Evolutionary conservation across 805 yeast species (phyloP).

Genomic region (Starmera caribaea): DNA sequence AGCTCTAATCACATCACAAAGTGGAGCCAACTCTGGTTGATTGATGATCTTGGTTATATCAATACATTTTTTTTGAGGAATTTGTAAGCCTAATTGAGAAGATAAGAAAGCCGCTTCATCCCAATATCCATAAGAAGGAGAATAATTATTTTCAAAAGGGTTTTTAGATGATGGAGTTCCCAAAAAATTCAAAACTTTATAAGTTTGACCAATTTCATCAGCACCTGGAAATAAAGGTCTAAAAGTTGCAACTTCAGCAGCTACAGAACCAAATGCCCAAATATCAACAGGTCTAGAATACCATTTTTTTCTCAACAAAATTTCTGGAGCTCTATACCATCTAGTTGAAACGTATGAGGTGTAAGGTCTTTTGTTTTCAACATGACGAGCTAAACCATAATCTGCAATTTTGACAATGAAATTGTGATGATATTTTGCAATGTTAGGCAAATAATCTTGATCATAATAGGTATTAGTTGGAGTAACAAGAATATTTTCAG

Average conservation of each 20-base stretch:
- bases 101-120: constrained; percentile 47
- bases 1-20: constrained; percentile 31
- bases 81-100: constrained; percentile 39
- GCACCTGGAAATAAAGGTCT: constrained; percentile 79
- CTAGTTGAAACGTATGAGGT: constrained; percentile 77
- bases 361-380: constrained; percentile 41
- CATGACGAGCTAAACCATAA: constrained; percentile 66
- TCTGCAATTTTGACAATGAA: constrained; percentile 72
- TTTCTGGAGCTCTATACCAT: constrained; percentile 84
- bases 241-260: constrained; percentile 62
- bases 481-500: constrained; percentile 78
- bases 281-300: constrained; percentile 69
- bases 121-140: constrained; percentile 69
- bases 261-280: constrained; percentile 83
- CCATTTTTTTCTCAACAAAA: constrained; percentile 49
- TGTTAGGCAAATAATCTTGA: constrained; percentile 18
- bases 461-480: constrained; percentile 45
- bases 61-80: constrained; percentile 48
- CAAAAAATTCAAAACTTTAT: constrained; percentile 53
- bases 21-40: constrained; percentile 28
- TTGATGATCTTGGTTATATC: constrained; percentile 36
- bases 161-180: constrained; percentile 55
- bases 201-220: constrained; percentile 70
- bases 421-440: constrained; percentile 19
- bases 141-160: constrained; percentile 13